A percentile compares a stretch with the other conserved stretches of the same genome.
These are phyloP conservation scores for Leccinum subtestaceum DNA, from an alignment of 768 basidiomycete species.

Conservation along the genomic window DNA sequence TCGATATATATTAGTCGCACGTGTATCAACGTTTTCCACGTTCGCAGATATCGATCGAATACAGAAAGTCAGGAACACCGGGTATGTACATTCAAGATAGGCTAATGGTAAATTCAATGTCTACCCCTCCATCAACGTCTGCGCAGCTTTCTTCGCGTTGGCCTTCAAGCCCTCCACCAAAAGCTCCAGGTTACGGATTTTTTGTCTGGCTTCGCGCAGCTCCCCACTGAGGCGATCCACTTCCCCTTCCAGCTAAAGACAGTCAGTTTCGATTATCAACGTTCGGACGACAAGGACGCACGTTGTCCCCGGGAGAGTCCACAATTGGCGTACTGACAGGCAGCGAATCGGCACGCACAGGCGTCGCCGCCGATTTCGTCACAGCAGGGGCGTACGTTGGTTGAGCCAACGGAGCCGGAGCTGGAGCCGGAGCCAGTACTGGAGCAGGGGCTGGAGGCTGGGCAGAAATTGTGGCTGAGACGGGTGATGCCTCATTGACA, in stretches of 20 bases:
- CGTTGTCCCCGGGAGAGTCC: neutral
- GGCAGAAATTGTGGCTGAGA: conserved; percentile 30
- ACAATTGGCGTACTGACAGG: neutral
- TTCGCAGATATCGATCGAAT: too few species aligned
- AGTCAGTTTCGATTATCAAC: neutral
- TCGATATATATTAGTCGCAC: neutral
- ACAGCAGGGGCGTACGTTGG: conserved; percentile 34
- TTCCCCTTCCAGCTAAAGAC: neutral
- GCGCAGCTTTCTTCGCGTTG: neutral
- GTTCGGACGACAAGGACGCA: neutral
- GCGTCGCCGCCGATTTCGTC: conserved; percentile 17
- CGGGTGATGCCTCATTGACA: conserved; percentile 21
- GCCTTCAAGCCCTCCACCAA: neutral
- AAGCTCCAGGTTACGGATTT: neutral
- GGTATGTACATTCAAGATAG: too few species aligned
- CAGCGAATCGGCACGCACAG: neutral
- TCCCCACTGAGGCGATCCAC: neutral
- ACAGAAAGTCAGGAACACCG: too few species aligned
- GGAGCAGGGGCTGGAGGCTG: conserved; percentile 24
- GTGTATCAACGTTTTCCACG: conserved; percentile 1
- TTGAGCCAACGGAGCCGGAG: conserved; percentile 29
- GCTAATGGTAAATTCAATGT: too few species aligned
- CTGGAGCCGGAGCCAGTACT: conserved; percentile 8
- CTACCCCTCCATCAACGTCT: neutral
- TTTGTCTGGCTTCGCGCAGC: neutral